Conservation (phyloP, 176 grass and related monocot species). For the Musa troglodytarum region DNA sequence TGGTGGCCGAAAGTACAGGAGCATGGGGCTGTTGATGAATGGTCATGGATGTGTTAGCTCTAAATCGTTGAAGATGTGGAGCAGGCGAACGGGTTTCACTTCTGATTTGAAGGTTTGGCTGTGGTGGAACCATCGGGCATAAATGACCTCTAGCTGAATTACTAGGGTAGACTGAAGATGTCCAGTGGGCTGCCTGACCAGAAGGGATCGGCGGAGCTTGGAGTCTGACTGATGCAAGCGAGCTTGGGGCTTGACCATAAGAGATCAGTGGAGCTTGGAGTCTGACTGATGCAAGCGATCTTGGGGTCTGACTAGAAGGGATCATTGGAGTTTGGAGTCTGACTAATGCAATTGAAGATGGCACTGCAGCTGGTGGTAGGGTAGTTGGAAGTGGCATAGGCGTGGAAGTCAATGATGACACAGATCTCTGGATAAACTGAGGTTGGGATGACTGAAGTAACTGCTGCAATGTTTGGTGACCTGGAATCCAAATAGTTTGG, state of each 20-base stretch:
- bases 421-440: constrained; percentile 26
- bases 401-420: not conserved
- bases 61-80: constrained; percentile 58
- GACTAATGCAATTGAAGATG: not conserved
- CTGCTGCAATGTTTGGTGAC: constrained; percentile 25
- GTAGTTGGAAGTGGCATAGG: not conserved
- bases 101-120: constrained; percentile 27
- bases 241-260: constrained; percentile 4
- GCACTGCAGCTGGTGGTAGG: not conserved
- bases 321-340: too few species aligned
- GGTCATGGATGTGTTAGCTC: constrained; percentile 8
- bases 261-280: constrained; percentile 15
- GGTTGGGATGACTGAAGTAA: constrained; percentile 28
- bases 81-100: constrained; percentile 50
- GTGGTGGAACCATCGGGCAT: constrained; percentile 22
- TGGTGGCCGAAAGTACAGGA: constrained; percentile 7
- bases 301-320: too few species aligned
- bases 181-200: constrained; percentile 9
- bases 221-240: not conserved
- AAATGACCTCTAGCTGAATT: constrained; percentile 24
- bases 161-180: constrained; percentile 12
- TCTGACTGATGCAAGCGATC: not conserved
- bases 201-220: constrained; percentile 12
- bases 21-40: constrained; percentile 25
- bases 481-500: not conserved